Base-by-base conservation (phyloP, 2,329 filamentous ascomycete species). In the Hysterium pulicare region DNA sequence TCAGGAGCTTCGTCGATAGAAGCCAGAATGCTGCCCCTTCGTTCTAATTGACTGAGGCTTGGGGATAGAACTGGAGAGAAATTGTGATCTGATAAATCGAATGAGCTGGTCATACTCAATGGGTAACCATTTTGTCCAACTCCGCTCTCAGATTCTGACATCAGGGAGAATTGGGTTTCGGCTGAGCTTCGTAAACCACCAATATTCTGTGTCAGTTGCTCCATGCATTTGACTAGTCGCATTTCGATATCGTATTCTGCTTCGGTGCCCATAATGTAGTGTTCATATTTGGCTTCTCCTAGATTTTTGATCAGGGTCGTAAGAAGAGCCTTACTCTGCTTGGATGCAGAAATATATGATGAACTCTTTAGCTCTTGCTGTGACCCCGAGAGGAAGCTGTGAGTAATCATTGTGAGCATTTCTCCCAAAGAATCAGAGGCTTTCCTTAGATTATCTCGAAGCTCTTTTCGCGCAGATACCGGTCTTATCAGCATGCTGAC, bases 121-220 rank as follows among this genome's bases (percentile, higher is more conserved):
- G 46, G 47, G 23, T 10, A 39, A 17, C 36, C 51, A 21, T 40
- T 50, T 41, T 53, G 33, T 40, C 23, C 23, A 44, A 44, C 21
- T 37, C 15, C 38, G 13, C 33, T 47, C 17, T 58, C 51, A 5
- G 64, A 73, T 60, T 93, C 86, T 47, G 83, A 83, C 24, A 95
- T 74, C 23, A 97, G 76, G 13, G 85, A 80, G 59, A 97, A 95
- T 58, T 98, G 91, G 17, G 90, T 90, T 45, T 86, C 80, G 20
- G 93, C 87, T 24, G 93, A 90, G 71, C 90, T 95, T 51, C 90
- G 80, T 57, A 98, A 71, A 6, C 91, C 93, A 63, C 91, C 90
- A 50, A 96, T 84, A 51, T 89, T 90, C 62, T 96, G 90, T 4
- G 88, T 84, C 21, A 97, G 76, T 35, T 81, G 83, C 62, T 95